These are phyloP conservation scores for Gentiana straminea DNA, from an alignment of 257 asterid genomes.

Conservation along the genomic window DNA sequence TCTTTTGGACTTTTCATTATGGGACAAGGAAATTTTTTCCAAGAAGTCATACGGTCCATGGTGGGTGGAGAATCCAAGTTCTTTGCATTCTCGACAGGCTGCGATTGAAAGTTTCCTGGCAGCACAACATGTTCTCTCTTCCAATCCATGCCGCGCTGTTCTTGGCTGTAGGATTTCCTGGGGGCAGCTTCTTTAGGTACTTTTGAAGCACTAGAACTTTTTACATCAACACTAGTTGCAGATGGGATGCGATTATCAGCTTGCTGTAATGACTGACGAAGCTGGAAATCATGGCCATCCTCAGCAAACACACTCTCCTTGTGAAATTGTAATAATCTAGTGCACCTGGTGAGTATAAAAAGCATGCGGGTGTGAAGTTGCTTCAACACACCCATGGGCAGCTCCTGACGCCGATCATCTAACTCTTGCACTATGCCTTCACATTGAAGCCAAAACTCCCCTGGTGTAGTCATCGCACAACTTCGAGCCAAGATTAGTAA, in stretches of 20 bases:
- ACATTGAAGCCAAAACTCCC: conserved; percentile 98
- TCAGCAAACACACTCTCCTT: conserved; percentile 94
- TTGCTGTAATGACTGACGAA: conserved; percentile 87
- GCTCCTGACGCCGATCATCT: conserved; percentile 97
- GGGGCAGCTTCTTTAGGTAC: conserved; percentile 32
- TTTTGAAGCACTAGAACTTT: conserved; percentile 34
- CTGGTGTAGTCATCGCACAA: conserved; percentile 92
- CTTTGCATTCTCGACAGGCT: conserved; percentile 36
- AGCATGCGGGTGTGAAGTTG: conserved; percentile 99
- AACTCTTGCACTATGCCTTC: conserved; percentile 98
- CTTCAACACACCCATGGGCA: conserved; percentile 80
- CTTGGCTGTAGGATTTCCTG: conserved; percentile 86
- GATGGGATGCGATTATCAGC: conserved; percentile 40
- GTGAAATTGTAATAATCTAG: conserved; percentile 89
- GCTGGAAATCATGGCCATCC: conserved; percentile 60
- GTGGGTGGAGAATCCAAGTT: conserved; percentile 37
- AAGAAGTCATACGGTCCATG: conserved; percentile 77
- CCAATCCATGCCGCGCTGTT: conserved; percentile 71
- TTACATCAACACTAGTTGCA: conserved; percentile 31
- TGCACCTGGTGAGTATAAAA: conserved; percentile 95
- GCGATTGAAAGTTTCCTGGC: conserved; percentile 32
- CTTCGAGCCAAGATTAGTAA: conserved; percentile 81
- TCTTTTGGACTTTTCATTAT: conserved; percentile 63
- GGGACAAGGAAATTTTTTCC: conserved; percentile 84
- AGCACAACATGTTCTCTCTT: conserved; percentile 32